A percentile compares a stretch with the other conserved stretches of the same genome.
These are phyloP conservation scores for Immersiella caudata DNA, from an alignment of 495 filamentous ascomycete species.

Conservation along the genomic window DNA sequence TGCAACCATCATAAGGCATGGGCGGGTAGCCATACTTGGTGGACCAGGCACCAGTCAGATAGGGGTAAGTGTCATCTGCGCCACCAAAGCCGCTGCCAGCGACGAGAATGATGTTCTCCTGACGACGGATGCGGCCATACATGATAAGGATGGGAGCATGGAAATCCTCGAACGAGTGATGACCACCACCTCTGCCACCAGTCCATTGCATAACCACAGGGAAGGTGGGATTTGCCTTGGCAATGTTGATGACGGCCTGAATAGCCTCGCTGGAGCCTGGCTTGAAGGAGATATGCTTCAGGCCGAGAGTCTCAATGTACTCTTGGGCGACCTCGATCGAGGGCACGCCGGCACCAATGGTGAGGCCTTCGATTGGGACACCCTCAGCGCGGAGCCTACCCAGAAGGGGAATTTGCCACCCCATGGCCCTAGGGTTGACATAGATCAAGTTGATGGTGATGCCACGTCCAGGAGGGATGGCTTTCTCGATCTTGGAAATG, in stretches of 20 bases:
- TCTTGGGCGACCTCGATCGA: constrained; percentile 93
- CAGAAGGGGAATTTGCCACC: constrained; percentile 94
- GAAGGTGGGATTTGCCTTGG: constrained; percentile 86
- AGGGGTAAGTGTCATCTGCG: constrained; percentile 89
- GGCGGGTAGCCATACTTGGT: constrained; percentile 81
- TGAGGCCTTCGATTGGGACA: constrained; percentile 90
- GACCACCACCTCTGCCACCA: constrained; percentile 88
- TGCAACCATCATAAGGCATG: constrained; percentile 91
- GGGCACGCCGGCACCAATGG: constrained; percentile 91
- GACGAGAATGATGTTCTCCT: constrained; percentile 82
- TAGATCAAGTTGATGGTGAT: constrained; percentile 96
- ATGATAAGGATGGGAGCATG: constrained; percentile 90
- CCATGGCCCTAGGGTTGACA: constrained; percentile 94
- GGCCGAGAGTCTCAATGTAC: constrained; percentile 89
- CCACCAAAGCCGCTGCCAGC: constrained; percentile 93
- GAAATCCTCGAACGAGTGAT: constrained; percentile 96
- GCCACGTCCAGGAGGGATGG: constrained; percentile 85
- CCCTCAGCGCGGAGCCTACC: constrained; percentile 82
- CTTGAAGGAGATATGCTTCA: constrained; percentile 96
- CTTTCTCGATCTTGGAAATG: constrained; percentile 84
- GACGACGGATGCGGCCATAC: constrained; percentile 82
- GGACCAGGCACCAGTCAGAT: constrained; percentile 87
- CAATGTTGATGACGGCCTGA: constrained; percentile 87
- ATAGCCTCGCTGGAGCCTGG: constrained; percentile 89
- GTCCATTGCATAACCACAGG: constrained; percentile 94